These are phyloP conservation scores for Pseudohyphozyma bogoriensis DNA, from an alignment of 768 basidiomycete genomes.

Conservation along the genomic window DNA sequence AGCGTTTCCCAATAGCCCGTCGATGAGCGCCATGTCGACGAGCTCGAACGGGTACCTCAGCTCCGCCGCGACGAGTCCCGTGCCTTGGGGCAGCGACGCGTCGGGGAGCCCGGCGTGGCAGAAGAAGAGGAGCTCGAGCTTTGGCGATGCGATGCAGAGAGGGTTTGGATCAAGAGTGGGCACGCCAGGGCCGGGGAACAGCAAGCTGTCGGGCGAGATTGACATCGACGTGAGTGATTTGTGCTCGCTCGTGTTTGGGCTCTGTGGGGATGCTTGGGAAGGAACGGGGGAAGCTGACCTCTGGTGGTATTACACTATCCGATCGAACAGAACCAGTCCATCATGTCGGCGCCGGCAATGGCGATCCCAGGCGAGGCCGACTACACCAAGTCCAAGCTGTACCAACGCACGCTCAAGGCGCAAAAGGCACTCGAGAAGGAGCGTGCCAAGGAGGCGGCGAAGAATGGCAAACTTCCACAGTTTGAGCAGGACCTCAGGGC, in stretches of 20 bases:
- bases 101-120: neutral
- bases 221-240: constrained; percentile 9
- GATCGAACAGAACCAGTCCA: neutral
- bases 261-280: neutral
- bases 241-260: no score
- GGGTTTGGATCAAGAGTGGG: no score
- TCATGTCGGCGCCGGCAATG: neutral
- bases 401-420: constrained; percentile 27
- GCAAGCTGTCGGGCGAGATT: constrained; percentile 27
- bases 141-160: constrained; percentile 2
- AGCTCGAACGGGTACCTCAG: neutral
- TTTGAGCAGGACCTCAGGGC: constrained; percentile 15
- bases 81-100: neutral
- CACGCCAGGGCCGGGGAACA: no score
- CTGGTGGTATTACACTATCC: no score
- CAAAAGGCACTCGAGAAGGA: constrained; percentile 28
- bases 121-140: constrained; percentile 9
- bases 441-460: constrained; percentile 19
- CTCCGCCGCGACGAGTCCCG: constrained; percentile 1
- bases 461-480: constrained; percentile 16
- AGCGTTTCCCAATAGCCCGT: neutral
- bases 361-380: constrained; percentile 17
- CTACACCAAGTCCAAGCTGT: constrained; percentile 25
- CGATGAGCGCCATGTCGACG: neutral
- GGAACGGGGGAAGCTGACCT: neutral